phyloP scores from a whole-genome alignment of 1,284 basidiomycete genomes.

The Afroboletus lepidellus region DNA sequence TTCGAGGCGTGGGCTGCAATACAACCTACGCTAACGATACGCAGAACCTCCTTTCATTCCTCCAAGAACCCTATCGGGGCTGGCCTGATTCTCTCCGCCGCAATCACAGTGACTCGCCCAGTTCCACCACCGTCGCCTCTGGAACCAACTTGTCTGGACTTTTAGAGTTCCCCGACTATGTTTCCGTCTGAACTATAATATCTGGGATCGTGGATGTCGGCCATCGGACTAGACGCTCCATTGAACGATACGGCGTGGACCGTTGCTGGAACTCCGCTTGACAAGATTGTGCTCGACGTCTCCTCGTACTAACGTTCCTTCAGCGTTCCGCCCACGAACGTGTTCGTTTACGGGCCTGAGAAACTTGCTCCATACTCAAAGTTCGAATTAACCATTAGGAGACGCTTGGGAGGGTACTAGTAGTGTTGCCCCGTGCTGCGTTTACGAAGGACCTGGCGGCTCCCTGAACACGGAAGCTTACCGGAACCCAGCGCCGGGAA shows the following conservation, averaged over 20 bases:
- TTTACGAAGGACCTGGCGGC: background rate
- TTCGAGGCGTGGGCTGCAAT: constrained; percentile 47
- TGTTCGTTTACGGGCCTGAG: background rate
- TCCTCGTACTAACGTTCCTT: background rate
- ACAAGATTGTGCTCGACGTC: background rate
- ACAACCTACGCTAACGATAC: constrained; percentile 43
- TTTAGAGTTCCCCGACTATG: background rate
- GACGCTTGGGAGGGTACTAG: background rate
- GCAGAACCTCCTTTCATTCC: constrained; percentile 44
- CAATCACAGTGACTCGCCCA: background rate
- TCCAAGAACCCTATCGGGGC: background rate
- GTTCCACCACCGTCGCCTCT: background rate
- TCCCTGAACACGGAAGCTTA: background rate
- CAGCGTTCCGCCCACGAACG: background rate
- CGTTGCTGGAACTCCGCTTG: background rate
- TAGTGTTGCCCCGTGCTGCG: background rate
- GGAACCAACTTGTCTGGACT: background rate
- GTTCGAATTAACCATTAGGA: background rate
- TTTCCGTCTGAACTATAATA: background rate
- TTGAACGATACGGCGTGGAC: background rate
- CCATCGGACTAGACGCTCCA: background rate
- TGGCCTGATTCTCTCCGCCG: background rate
- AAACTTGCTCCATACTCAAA: background rate
- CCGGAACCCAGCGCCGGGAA: background rate
- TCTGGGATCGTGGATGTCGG: background rate